Conservation (phyloP, 2,329 filamentous ascomycete genomes). For the Colletotrichum gigasporum region DNA sequence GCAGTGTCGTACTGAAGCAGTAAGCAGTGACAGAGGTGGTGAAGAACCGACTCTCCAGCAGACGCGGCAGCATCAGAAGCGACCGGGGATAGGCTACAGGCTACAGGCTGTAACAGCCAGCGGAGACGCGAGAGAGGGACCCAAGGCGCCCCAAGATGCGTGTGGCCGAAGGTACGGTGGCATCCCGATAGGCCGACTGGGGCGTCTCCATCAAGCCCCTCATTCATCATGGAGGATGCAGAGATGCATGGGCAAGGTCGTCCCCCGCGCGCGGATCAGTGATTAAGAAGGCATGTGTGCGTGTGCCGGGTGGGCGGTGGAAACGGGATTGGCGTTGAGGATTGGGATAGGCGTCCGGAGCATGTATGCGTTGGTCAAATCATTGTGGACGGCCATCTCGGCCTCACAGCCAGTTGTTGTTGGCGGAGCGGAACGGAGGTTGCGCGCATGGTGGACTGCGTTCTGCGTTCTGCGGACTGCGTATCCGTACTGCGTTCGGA, state of each 20-base stretch:
- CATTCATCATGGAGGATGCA: constrained; percentile 14
- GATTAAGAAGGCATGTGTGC: not conserved
- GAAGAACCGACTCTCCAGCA: no score
- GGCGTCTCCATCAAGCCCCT: constrained; percentile 18
- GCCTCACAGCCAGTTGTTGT: no score
- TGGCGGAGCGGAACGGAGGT: not conserved
- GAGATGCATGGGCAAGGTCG: constrained; percentile 16
- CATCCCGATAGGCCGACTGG: constrained; percentile 21
- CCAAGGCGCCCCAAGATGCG: not conserved
- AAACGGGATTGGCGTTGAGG: not conserved
- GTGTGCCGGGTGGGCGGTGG: not conserved
- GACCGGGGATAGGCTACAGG: not conserved
- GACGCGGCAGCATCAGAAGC: not conserved
- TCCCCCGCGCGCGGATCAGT: constrained; percentile 23
- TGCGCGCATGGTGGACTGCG: not conserved
- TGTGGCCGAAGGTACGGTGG: constrained; percentile 14
- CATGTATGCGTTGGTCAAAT: constrained; percentile 22
- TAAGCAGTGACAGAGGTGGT: no score
- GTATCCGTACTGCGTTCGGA: not conserved
- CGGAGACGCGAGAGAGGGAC: not conserved
- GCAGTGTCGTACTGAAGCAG: no score
- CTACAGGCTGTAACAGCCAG: no score
- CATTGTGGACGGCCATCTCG: not conserved
- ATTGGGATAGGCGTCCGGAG: constrained; percentile 2
- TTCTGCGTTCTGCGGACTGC: no score